phyloP scores from a whole-genome alignment of 2,329 filamentous ascomycete species.

The Sclerotinia nivalis region DNA sequence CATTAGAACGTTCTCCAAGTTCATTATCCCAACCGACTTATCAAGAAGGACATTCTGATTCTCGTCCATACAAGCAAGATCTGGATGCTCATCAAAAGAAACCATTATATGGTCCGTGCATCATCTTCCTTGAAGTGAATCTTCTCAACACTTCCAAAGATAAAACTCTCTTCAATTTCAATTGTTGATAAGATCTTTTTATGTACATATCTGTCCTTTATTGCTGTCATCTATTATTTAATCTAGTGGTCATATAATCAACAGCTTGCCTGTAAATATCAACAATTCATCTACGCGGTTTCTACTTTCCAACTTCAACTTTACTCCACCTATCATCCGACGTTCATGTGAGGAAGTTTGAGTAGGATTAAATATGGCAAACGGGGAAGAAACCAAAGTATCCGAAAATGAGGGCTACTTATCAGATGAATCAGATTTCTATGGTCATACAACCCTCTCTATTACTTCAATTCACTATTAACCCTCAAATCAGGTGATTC shows the following conservation, averaged over 20 bases:
- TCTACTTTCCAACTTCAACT: neutral
- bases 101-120: slow-evolving; percentile 2
- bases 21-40: neutral
- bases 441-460: slow-evolving; percentile 46
- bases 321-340: neutral
- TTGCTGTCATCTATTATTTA: neutral
- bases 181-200: neutral
- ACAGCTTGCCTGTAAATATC: neutral
- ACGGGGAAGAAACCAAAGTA: slow-evolving; percentile 15
- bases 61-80: neutral
- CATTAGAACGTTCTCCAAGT: neutral
- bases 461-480: slow-evolving; percentile 23
- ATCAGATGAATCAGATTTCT: slow-evolving; percentile 55
- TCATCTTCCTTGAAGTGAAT: neutral
- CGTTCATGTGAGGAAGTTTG: neutral
- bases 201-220: neutral
- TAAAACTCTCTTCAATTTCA: neutral
- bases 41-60: neutral
- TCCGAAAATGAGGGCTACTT: slow-evolving; percentile 29
- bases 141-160: neutral
- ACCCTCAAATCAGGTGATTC: slow-evolving; percentile 53
- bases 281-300: neutral
- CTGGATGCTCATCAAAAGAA: neutral
- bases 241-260: neutral
- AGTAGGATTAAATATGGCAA: slow-evolving; percentile 27